Evolutionary conservation across 805 yeast species (phyloP).

Genomic region (Candida montana): DNA sequence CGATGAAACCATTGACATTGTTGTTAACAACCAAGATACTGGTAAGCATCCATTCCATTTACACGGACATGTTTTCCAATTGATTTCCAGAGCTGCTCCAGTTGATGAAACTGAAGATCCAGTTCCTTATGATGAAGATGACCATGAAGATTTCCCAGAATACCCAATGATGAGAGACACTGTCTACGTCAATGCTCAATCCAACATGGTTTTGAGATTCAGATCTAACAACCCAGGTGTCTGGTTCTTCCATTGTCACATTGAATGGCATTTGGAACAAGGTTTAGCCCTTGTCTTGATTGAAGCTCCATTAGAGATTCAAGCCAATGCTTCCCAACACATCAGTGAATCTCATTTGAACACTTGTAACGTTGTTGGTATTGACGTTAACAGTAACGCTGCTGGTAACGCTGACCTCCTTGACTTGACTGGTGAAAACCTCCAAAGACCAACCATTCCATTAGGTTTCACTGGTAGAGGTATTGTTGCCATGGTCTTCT

Average conservation of each 20-base stretch:
- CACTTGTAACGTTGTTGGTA: constrained; percentile 54
- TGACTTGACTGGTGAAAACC: constrained; percentile 70
- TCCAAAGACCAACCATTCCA: constrained; percentile 65
- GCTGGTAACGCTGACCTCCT: constrained; percentile 72
- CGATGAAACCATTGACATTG: constrained; percentile 56
- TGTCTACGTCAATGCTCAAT: constrained; percentile 72
- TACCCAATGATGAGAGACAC: constrained; percentile 85
- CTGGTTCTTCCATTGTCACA: constrained; percentile 98
- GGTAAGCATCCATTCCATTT: constrained; percentile 78
- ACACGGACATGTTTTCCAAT: constrained; percentile 69
- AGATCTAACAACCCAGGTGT: constrained; percentile 95
- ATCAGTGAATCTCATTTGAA: constrained; percentile 56
- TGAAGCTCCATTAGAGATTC: constrained; percentile 78
- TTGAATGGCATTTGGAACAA: constrained; percentile 97
- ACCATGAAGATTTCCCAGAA: constrained; percentile 52
- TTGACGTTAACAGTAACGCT: constrained; percentile 71
- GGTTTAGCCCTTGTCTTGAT: constrained; percentile 79
- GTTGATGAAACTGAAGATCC: constrained; percentile 46
- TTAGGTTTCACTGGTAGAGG: constrained; percentile 92
- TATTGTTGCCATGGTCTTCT: constrained; percentile 88
- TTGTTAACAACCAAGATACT: constrained; percentile 73
- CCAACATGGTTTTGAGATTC: constrained; percentile 82
- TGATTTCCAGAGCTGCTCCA: constrained; percentile 44
- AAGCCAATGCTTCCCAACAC: constrained; percentile 45
- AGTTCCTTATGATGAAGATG: constrained; percentile 47